These are phyloP conservation scores for Hirschfeldia incana DNA, from an alignment of 345 rosid species.

Conservation along the genomic window DNA sequence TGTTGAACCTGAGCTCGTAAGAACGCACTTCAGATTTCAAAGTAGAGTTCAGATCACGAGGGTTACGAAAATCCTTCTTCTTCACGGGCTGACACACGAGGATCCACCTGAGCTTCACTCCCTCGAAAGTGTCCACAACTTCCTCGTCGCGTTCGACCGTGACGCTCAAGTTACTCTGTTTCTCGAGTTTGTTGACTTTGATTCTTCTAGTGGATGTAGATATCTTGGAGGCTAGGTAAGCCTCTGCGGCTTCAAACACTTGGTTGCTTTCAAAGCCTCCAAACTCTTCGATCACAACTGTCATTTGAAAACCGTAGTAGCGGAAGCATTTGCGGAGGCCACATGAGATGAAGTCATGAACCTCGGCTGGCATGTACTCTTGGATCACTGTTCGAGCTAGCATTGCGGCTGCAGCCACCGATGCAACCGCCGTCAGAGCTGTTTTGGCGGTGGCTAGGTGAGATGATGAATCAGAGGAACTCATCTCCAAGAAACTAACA, in stretches of 20 bases:
- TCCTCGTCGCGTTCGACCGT: constrained; percentile 57
- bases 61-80: constrained; percentile 20
- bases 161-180: constrained; percentile 45
- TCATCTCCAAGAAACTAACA: constrained; percentile 16
- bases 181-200: constrained; percentile 58
- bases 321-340: background rate
- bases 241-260: constrained; percentile 51
- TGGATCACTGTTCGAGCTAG: constrained; percentile 43
- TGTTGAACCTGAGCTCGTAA: constrained; percentile 58
- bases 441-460: constrained; percentile 48
- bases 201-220: constrained; percentile 40
- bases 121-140: constrained; percentile 49
- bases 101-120: constrained; percentile 55
- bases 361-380: constrained; percentile 40
- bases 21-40: constrained; percentile 44
- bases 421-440: constrained; percentile 51
- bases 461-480: constrained; percentile 26
- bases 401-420: constrained; percentile 49
- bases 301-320: constrained; percentile 30
- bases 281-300: constrained; percentile 27
- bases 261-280: constrained; percentile 38
- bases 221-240: constrained; percentile 44
- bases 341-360: constrained; percentile 11
- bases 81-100: constrained; percentile 41
- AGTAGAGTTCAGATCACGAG: constrained; percentile 30